Conservation (phyloP, 2,329 filamentous ascomycete genomes). For the Pyrenochaeta sp. region DNA sequence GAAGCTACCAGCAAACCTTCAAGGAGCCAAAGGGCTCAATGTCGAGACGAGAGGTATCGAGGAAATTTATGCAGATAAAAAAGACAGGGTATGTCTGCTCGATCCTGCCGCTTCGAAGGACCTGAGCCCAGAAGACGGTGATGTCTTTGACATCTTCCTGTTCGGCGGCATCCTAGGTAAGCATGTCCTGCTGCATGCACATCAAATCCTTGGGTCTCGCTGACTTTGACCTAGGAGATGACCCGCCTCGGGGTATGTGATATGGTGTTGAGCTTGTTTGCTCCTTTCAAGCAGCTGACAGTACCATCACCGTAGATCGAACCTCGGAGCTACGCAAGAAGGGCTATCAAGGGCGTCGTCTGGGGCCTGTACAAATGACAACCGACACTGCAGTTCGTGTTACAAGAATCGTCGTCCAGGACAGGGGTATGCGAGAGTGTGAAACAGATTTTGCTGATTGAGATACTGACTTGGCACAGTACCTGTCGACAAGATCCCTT, state of each 20-base stretch:
- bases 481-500: conserved; percentile 78
- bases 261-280: background rate
- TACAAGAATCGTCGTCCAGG: conserved; percentile 86
- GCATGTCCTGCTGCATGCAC: conserved; percentile 19
- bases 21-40: conserved; percentile 68
- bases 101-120: conserved; percentile 87
- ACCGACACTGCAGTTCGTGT: conserved; percentile 97
- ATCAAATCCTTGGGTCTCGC: conserved; percentile 8
- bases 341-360: conserved; percentile 84
- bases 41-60: conserved; percentile 83
- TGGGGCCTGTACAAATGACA: conserved; percentile 97
- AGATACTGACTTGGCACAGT: conserved; percentile 60
- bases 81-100: conserved; percentile 83
- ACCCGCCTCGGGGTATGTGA: conserved; percentile 83
- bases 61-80: conserved; percentile 76
- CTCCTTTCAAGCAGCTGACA: conserved; percentile 28
- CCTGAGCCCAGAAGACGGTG: conserved; percentile 81
- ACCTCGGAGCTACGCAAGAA: conserved; percentile 96
- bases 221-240: conserved; percentile 72
- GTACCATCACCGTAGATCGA: conserved; percentile 68
- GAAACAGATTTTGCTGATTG: background rate
- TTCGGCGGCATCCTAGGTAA: conserved; percentile 95
- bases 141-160: conserved; percentile 86
- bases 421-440: conserved; percentile 70
- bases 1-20: conserved; percentile 66